phyloP scores from a whole-genome alignment of 208 protist genomes.

The Vickermania spadyakhi region DNA sequence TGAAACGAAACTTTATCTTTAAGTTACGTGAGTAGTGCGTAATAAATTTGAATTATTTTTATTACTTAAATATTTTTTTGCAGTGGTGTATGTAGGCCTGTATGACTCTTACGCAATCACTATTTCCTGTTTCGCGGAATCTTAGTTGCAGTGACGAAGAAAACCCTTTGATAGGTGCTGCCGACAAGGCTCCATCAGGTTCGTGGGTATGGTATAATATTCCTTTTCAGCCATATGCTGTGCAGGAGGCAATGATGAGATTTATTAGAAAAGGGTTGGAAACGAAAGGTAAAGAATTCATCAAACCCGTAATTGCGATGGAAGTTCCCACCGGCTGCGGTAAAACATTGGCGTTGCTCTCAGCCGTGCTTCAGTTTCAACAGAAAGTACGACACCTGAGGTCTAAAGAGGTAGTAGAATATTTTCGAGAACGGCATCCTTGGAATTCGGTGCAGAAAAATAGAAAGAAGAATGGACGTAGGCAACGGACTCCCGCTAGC shows the following conservation, averaged over 20 bases:
- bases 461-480: conserved; percentile 13
- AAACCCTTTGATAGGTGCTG: no score
- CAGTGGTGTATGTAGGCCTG: no score
- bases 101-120: no score
- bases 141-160: no score
- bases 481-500: background rate
- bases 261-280: background rate
- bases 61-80: no score
- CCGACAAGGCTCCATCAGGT: no score
- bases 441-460: background rate
- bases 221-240: conserved; percentile 22
- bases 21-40: no score
- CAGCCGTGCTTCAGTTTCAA: conserved; percentile 67
- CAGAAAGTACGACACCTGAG: conserved; percentile 88
- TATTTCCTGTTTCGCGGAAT: no score
- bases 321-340: conserved; percentile 96
- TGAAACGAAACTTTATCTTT: no score
- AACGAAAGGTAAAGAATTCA: background rate
- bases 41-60: no score
- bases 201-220: conserved; percentile 8
- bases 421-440: conserved; percentile 66
- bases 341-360: conserved; percentile 95
- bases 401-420: conserved; percentile 87
- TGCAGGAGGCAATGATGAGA: conserved; percentile 1
- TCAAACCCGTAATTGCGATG: conserved; percentile 50